These are phyloP conservation scores for Coniochaeta sp. DNA, from an alignment of 2,329 filamentous ascomycete species.

Conservation along the genomic window DNA sequence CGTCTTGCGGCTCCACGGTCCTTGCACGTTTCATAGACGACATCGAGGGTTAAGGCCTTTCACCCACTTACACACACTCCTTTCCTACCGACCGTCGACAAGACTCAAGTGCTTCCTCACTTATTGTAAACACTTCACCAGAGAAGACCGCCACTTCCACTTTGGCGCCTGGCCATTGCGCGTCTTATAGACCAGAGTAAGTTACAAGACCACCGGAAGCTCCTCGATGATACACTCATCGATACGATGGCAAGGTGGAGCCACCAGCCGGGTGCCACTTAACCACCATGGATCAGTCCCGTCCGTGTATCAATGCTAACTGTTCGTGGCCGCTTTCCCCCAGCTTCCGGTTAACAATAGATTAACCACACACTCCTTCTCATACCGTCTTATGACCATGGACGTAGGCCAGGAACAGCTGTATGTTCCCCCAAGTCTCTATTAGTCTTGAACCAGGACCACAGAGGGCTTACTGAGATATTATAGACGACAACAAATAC, in stretches of 20 bases:
- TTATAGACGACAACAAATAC: slow-evolving; percentile 38
- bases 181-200: slow-evolving; percentile 31
- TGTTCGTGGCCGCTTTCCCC: slow-evolving; percentile 4
- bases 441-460: slow-evolving; percentile 10
- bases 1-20: neutral
- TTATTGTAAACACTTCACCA: slow-evolving; percentile 14
- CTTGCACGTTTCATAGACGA: slow-evolving; percentile 6
- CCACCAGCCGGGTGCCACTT: slow-evolving; percentile 19
- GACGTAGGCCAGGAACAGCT: slow-evolving; percentile 43
- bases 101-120: slow-evolving; percentile 12
- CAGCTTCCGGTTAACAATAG: slow-evolving; percentile 29
- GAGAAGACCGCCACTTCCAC: slow-evolving; percentile 18
- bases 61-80: slow-evolving; percentile 21
- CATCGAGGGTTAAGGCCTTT: neutral
- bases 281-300: slow-evolving; percentile 20
- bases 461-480: slow-evolving; percentile 27
- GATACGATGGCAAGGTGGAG: slow-evolving; percentile 19
- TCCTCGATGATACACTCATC: slow-evolving; percentile 28
- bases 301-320: slow-evolving; percentile 31
- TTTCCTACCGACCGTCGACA: slow-evolving; percentile 7
- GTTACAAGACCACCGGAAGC: slow-evolving; percentile 24
- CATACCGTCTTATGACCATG: slow-evolving; percentile 33
- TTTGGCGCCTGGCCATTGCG: slow-evolving; percentile 20
- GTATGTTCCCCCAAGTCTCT: slow-evolving; percentile 32
- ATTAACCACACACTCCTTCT: slow-evolving; percentile 27